Percentiles rank a stretch among this genome's conserved stretches.
These are phyloP conservation scores for Phellopilus nigrolimitatus DNA, from an alignment of 1,284 basidiomycete species.

Conservation along the genomic window DNA sequence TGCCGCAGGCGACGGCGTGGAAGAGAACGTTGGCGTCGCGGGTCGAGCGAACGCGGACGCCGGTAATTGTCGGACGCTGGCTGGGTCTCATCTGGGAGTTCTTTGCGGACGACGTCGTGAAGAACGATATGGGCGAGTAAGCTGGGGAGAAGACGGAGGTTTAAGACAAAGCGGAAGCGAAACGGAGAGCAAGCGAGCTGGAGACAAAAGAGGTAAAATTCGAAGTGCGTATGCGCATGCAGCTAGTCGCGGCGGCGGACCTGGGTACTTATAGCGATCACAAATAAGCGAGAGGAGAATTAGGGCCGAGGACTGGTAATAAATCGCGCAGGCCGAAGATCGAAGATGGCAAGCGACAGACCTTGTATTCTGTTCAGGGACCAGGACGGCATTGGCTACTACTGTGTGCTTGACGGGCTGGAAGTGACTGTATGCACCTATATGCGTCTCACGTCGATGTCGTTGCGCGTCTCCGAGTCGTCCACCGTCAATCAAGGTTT, in stretches of 20 bases:
- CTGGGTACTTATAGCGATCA: constrained; percentile 17
- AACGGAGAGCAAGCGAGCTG: neutral
- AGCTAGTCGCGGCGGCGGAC: constrained; percentile 9
- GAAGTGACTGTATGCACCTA: neutral
- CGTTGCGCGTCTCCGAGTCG: neutral
- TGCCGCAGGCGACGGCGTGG: constrained; percentile 31
- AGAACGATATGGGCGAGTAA: neutral
- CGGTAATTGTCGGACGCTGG: constrained; percentile 30
- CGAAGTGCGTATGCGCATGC: too few species aligned
- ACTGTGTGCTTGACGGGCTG: neutral
- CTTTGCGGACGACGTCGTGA: constrained; percentile 17
- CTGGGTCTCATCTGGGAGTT: constrained; percentile 21
- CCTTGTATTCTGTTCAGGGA: constrained; percentile 10
- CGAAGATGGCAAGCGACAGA: constrained; percentile 2
- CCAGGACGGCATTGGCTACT: neutral
- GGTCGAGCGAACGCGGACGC: constrained; percentile 29
- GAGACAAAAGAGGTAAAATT: constrained; percentile 9
- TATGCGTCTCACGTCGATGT: neutral
- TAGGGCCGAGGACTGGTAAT: constrained; percentile 15
- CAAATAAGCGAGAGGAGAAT: constrained; percentile 3
- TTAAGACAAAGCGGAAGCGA: neutral
- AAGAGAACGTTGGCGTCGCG: constrained; percentile 35
- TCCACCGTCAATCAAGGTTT: neutral
- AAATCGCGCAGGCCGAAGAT: constrained; percentile 1
- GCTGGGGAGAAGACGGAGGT: neutral